Evolutionary conservation across 495 filamentous ascomycete species (phyloP).

Genomic region (Chaetomium fimeti): DNA sequence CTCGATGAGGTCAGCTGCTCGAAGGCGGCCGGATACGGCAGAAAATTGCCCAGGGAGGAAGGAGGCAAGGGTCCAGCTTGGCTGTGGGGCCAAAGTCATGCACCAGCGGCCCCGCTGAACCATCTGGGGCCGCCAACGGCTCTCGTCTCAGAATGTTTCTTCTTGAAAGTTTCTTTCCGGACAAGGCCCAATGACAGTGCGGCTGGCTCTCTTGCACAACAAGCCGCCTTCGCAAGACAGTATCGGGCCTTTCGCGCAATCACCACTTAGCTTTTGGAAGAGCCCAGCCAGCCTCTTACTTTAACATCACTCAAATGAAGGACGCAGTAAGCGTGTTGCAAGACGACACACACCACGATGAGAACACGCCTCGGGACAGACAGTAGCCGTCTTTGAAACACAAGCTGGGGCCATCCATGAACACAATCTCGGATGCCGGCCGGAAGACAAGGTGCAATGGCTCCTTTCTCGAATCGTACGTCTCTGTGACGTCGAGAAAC

Average conservation of each 20-base stretch:
- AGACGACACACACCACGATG: not conserved
- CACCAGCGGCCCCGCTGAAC: conserved; percentile 8
- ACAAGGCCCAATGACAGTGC: conserved; percentile 1
- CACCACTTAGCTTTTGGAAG: not conserved
- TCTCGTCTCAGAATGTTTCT: conserved; percentile 20
- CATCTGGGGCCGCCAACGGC: not conserved
- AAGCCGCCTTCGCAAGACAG: not conserved
- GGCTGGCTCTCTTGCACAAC: not conserved
- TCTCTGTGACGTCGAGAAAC: not conserved
- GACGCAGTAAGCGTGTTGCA: not conserved
- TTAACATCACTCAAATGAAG: too few relatives aligned
- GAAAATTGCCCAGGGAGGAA: conserved; percentile 9
- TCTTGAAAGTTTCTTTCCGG: conserved; percentile 13
- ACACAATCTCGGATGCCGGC: not conserved
- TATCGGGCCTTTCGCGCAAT: not conserved
- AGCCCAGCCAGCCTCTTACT: too few relatives aligned
- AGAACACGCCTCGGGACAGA: not conserved
- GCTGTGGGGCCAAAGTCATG: not conserved
- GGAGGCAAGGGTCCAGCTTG: not conserved
- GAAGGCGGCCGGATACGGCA: conserved; percentile 26
- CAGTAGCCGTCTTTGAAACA: conserved; percentile 8
- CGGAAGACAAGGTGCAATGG: not conserved
- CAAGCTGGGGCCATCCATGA: not conserved
- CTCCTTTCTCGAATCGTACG: not conserved
- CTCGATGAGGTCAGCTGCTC: conserved; percentile 18